Evolutionary conservation across 2,329 filamentous ascomycete species (phyloP).

Genomic region (Venturia nashicola): DNA sequence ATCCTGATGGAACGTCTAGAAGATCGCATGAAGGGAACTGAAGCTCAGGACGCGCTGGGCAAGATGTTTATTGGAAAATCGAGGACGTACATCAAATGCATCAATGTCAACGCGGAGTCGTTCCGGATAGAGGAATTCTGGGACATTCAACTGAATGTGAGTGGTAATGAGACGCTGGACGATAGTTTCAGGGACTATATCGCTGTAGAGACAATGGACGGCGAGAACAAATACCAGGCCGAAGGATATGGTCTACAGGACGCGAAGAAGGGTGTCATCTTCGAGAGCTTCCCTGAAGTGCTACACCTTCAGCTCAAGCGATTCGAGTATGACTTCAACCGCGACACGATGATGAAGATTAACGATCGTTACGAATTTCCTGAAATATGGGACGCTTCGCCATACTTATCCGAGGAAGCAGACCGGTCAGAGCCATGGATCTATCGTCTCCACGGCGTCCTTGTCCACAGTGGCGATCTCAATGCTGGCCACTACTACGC

Average conservation of each 20-base stretch:
- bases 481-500: conserved; percentile 98
- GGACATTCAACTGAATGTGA: conserved; percentile 96
- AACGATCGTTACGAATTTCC: conserved; percentile 88
- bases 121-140: conserved; percentile 95
- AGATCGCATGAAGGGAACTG: conserved; percentile 94
- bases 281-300: conserved; percentile 87
- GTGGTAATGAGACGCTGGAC: conserved; percentile 81
- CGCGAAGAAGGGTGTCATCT: conserved; percentile 95
- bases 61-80: conserved; percentile 94
- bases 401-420: conserved; percentile 75
- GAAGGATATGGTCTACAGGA: conserved; percentile 88
- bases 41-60: conserved; percentile 76
- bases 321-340: conserved; percentile 94
- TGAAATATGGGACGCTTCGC: conserved; percentile 69
- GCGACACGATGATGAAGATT: conserved; percentile 98
- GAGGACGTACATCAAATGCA: conserved; percentile 97
- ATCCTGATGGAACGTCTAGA: conserved; percentile 97
- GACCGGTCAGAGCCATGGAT: conserved; percentile 81
- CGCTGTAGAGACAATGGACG: conserved; percentile 90
- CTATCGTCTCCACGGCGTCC: conserved; percentile 87
- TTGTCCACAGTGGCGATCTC: conserved; percentile 92
- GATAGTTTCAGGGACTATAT: conserved; percentile 96
- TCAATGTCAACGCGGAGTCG: conserved; percentile 96
- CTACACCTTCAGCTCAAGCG: conserved; percentile 91
- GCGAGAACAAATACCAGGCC: conserved; percentile 96